phyloP scores from a whole-genome alignment of 1,139 yeast genomes.

The Candida tropicalis region DNA sequence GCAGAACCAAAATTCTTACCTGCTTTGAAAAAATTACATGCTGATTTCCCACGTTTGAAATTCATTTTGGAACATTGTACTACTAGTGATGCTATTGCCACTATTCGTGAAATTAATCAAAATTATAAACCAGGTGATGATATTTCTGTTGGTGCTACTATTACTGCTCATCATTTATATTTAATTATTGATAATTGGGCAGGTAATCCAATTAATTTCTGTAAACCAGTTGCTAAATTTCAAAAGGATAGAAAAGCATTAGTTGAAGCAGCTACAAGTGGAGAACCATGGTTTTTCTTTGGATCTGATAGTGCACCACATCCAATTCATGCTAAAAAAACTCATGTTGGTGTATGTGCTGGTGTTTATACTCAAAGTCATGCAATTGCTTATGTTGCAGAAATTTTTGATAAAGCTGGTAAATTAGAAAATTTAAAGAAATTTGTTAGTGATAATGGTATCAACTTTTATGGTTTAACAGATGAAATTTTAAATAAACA shows the following conservation, averaged over 20 bases:
- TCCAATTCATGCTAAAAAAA: conserved; percentile 75
- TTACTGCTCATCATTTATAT: conserved; percentile 92
- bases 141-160: conserved; percentile 80
- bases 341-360: conserved; percentile 87
- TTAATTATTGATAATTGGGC: conserved; percentile 96
- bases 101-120: conserved; percentile 69
- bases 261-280: conserved; percentile 86
- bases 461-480: conserved; percentile 62
- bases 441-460: conserved; percentile 79
- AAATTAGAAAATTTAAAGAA: conserved; percentile 65
- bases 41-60: conserved; percentile 81
- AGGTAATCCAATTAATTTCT: conserved; percentile 90
- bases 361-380: conserved; percentile 93
- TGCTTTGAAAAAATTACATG: conserved; percentile 77
- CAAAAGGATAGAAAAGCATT: conserved; percentile 83
- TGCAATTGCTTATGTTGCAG: conserved; percentile 83
- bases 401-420: conserved; percentile 70
- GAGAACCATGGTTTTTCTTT: conserved; percentile 89
- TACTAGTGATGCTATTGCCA: conserved; percentile 81
- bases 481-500: conserved; percentile 36
- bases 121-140: conserved; percentile 43
- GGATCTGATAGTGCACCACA: conserved; percentile 99
- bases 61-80: conserved; percentile 96
- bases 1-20: conserved; percentile 95
- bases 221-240: conserved; percentile 96